Evolutionary conservation across 169 alveolate genomes (phyloP).

Genomic region (Plasmodium malariae): DNA sequence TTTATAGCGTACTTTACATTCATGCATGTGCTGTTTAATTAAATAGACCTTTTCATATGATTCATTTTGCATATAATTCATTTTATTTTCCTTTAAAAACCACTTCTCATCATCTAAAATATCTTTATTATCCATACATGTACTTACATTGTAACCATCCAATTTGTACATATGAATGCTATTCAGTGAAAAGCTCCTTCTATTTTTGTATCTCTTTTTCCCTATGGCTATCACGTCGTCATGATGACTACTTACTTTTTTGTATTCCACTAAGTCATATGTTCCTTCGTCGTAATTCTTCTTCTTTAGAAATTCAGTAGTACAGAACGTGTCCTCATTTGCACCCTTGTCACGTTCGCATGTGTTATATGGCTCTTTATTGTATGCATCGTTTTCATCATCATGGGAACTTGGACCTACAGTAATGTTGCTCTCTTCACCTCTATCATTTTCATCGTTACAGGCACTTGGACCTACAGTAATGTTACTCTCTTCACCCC

Average conservation of each 20-base stretch:
- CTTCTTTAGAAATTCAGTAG: too few species aligned
- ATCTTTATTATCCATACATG: neutral
- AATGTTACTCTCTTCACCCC: neutral
- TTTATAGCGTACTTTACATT: too few species aligned
- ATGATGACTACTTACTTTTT: neutral
- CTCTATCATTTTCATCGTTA: neutral
- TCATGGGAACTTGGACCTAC: neutral
- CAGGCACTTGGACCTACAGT: neutral
- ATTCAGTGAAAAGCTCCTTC: neutral
- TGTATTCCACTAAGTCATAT: neutral
- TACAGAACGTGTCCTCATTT: neutral
- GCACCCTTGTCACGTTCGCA: neutral
- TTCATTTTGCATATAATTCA: neutral
- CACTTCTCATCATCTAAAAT: neutral
- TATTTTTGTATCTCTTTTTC: neutral
- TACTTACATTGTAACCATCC: neutral
- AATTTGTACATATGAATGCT: constrained; percentile 1
- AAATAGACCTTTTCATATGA: neutral
- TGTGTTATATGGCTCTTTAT: too few species aligned
- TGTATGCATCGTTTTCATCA: neutral
- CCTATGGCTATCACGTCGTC: neutral
- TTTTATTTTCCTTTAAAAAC: too few species aligned
- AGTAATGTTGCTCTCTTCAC: neutral
- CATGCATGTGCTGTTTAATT: too few species aligned
- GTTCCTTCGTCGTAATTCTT: neutral